Evolutionary conservation across 1,139 yeast genomes (phyloP), one percentile per base, ranked within the genome.

Genomic region (Candida tunisiensis): DNA sequence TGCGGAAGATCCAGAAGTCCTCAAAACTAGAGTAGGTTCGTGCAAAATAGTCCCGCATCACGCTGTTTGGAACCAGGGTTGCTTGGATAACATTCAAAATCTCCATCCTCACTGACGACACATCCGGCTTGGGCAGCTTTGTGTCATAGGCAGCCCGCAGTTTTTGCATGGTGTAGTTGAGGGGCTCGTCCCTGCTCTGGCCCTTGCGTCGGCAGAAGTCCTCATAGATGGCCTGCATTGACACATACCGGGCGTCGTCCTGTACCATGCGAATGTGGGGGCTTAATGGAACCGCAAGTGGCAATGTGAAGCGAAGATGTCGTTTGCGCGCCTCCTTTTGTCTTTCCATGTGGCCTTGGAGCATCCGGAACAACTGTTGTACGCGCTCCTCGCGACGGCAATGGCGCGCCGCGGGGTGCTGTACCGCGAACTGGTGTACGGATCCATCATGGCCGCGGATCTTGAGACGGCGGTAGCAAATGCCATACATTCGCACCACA

Each of bases 341-440:
- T 41, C 78, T 69, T 1, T 77, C 60, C 30, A 91, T 57, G 5
- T 79, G 73, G 38, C 79, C 85, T 47, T 82, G 82, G 54, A 91
- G 72, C 26, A 88, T 69, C 40, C 94, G 66, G 63, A 82, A 85
- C 39, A 91, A 55, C 50, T 88, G 98, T 60, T 82, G 78, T 32
- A 88, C 75, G 28, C 93, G 66, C 47, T 91, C 99, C 49, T 91
- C 99, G 32, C 98, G 71, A 45, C 98, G 77, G 43, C 94, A 82
- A 44, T 88, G 95, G 41, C 98, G 72, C 8, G 94, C 95, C 11
- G 98, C 93, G 4, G 99, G 98, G 52, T 79, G 85, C 55, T 91
- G 98, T 11, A 91, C 92, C 1, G 94, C 92, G 61, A 88, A 91
- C 25, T 88, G 71, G 51, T 88, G 94, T 32, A 77, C 53, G 36